phyloP scores from a whole-genome alignment of 495 filamentous ascomycete species.

The Xylaria acuta region DNA sequence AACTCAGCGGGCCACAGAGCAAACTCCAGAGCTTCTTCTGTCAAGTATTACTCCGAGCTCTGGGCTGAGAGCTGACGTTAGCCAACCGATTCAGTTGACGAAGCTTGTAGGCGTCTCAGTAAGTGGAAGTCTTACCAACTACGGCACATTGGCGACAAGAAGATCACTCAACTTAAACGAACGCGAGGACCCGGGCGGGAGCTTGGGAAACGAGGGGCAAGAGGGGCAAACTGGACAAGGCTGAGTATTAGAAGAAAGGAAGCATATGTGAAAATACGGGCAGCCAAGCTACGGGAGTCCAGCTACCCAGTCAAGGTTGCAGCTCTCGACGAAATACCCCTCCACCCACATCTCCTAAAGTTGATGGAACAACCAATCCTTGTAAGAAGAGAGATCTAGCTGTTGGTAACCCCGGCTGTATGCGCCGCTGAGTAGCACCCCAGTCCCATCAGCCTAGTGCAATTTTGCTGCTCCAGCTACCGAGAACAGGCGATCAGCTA shows the following conservation, averaged over 20 bases:
- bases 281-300: neutral
- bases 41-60: neutral
- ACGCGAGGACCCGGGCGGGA: neutral
- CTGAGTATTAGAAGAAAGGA: slow-evolving; percentile 21
- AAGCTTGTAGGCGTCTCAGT: neutral
- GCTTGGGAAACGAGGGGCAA: slow-evolving; percentile 20
- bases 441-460: slow-evolving; percentile 12
- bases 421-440: slow-evolving; percentile 15
- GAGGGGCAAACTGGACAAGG: slow-evolving; percentile 22
- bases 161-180: slow-evolving; percentile 13
- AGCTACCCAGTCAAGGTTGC: slow-evolving; percentile 20
- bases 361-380: slow-evolving; percentile 20
- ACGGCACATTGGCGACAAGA: neutral
- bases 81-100: neutral
- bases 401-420: slow-evolving; percentile 18
- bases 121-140: slow-evolving; percentile 13
- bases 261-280: slow-evolving; percentile 7
- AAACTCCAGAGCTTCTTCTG: neutral
- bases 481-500: neutral
- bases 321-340: slow-evolving; percentile 22
- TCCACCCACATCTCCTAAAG: neutral
- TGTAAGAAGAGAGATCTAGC: slow-evolving; percentile 11
- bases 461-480: slow-evolving; percentile 11
- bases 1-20: neutral
- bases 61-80: neutral